These are phyloP conservation scores for Ogataea nakhonphanomensis DNA, from an alignment of 805 yeast species.

Conservation along the genomic window DNA sequence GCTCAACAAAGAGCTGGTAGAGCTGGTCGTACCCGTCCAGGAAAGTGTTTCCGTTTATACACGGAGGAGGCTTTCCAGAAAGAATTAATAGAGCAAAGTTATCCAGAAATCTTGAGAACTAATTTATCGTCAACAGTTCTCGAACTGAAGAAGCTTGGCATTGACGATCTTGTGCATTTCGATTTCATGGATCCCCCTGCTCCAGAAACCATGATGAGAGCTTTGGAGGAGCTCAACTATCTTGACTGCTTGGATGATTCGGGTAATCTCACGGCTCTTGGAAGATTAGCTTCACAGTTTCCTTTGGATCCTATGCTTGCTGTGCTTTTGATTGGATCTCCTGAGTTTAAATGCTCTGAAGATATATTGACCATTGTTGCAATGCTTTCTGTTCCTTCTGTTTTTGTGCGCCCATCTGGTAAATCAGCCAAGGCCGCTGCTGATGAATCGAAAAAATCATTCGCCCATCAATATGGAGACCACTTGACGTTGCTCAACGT, in stretches of 20 bases:
- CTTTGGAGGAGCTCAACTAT: slow-evolving; percentile 90
- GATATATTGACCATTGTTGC: slow-evolving; percentile 89
- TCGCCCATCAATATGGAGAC: slow-evolving; percentile 94
- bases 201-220: slow-evolving; percentile 99
- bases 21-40: slow-evolving; percentile 99
- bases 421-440: slow-evolving; percentile 83
- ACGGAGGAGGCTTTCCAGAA: slow-evolving; percentile 95
- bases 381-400: slow-evolving; percentile 86
- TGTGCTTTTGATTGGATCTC: slow-evolving; percentile 84
- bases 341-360: slow-evolving; percentile 81
- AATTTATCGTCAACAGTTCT: slow-evolving; percentile 89
- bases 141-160: slow-evolving; percentile 89
- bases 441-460: slow-evolving; percentile 81
- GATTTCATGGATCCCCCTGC: slow-evolving; percentile 99
- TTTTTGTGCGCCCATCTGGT: slow-evolving; percentile 89
- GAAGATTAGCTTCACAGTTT: slow-evolving; percentile 86
- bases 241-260: slow-evolving; percentile 87
- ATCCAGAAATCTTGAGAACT: slow-evolving; percentile 91
- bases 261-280: slow-evolving; percentile 85
- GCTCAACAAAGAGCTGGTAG: slow-evolving; percentile 99
- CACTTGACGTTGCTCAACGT: slow-evolving; percentile 89
- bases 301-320: slow-evolving; percentile 96
- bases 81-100: slow-evolving; percentile 90
- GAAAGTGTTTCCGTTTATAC: slow-evolving; percentile 93
- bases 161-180: slow-evolving; percentile 94